Evolutionary conservation across 2,329 filamentous ascomycete species (phyloP), one percentile per base, ranked within the genome.

Genomic region (Venturia effusa): DNA sequence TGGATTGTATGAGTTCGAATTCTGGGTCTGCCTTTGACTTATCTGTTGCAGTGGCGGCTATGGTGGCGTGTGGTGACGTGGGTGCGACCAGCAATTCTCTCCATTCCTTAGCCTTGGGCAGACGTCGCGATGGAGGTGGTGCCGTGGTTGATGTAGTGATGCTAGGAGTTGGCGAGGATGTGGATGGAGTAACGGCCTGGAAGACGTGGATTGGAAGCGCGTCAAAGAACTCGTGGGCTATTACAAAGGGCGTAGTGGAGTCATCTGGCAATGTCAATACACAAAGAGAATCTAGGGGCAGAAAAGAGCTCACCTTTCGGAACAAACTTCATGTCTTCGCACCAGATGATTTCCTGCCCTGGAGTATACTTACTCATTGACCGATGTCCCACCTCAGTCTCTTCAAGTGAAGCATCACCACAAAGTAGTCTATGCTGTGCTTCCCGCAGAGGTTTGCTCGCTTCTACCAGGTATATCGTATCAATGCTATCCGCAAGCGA

Each of bases 221-320:
- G 70, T 99, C 94, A 77, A 99, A 99, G 80, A 99, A 97, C 74
- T 99, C 94, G 74, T 99, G 94, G 4, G 94, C 94, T 60, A 97
- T 84, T 66, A 99, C 96, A 74, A 97, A 95, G 0, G 94, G 93
- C 27, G 87, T 89, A 72, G 88, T 89, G 66, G 83, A 81, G 27
- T 85, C 76, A 66, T 84, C 86, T 87, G 68, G 61, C 32, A 15
- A 22, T 10, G 22, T 40, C 63, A 61, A 74, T 45, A 72, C 57
- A 48, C 34, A 55, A 37, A n/a, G 24, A 32, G 34, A 27, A 66
- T 68, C 65, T 61, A 59, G 64, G 66, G 61, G 64, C 65, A 59
- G 32, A 68, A 64, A 34, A 64, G 59, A 57, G 71, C 79, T 68
- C 75, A 89, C 85, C 81, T 68, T 84, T 82, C 0, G 91, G 90